Conservation (phyloP, 495 filamentous ascomycete genomes). For the Xylaria curta region DNA sequence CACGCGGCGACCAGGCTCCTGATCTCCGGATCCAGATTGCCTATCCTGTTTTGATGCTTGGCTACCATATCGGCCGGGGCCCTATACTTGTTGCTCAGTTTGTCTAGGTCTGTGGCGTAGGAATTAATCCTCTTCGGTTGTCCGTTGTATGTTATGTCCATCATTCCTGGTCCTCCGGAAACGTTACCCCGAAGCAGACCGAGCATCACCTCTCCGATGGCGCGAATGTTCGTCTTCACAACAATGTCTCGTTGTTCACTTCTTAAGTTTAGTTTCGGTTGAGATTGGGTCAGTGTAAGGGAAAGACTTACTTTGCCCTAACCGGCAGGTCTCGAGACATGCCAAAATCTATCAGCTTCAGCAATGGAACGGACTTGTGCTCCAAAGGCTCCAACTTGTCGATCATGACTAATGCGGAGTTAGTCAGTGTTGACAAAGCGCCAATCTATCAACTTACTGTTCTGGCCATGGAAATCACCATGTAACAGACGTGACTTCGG, state of each 20-base stretch:
- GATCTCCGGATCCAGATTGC: conserved; percentile 31
- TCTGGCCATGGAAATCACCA: conserved; percentile 31
- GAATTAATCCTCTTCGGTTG: conserved; percentile 22
- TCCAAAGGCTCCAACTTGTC: conserved; percentile 25
- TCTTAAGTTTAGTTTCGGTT: background rate
- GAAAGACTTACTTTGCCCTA: conserved; percentile 12
- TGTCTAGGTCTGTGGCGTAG: conserved; percentile 31
- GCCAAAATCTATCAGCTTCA: conserved; percentile 37
- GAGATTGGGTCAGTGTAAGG: background rate
- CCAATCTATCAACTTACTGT: conserved; percentile 23
- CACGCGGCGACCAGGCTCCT: conserved; percentile 28
- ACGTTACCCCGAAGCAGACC: conserved; percentile 27
- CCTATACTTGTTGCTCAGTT: conserved; percentile 18
- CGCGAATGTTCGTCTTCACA: conserved; percentile 22
- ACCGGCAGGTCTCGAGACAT: conserved; percentile 12
- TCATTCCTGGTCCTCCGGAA: conserved; percentile 9
- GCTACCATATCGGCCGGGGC: conserved; percentile 8
- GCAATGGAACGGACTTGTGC: conserved; percentile 22
- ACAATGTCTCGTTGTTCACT: conserved; percentile 12
- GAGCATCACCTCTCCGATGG: conserved; percentile 28
- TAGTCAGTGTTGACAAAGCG: background rate
- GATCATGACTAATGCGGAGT: conserved; percentile 30
- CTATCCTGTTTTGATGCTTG: conserved; percentile 18
- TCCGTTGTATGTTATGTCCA: conserved; percentile 25
- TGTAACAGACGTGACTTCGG: conserved; percentile 26